Conservation (phyloP, 2,329 filamentous ascomycete genomes). For the Botryotinia narcissicola region DNA sequence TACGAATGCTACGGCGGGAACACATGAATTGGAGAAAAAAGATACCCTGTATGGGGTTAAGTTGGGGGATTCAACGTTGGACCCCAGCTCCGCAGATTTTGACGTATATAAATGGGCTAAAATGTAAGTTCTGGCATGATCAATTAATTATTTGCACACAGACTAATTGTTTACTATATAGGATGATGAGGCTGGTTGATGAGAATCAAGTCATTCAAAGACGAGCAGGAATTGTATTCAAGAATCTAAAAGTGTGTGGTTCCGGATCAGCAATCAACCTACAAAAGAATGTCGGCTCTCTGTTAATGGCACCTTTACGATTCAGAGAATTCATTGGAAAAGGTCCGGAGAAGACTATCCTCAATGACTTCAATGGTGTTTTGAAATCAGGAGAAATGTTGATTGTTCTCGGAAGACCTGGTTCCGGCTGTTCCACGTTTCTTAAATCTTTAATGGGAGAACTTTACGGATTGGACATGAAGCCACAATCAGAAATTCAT, state of each 20-base stretch:
- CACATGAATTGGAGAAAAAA: conserved; percentile 23
- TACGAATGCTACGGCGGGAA: background rate
- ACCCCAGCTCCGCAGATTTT: conserved; percentile 45
- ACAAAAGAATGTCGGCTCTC: conserved; percentile 63
- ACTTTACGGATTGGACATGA: conserved; percentile 55
- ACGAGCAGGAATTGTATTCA: conserved; percentile 60
- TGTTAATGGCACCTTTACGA: conserved; percentile 57
- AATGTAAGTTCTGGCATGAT: conserved; percentile 25
- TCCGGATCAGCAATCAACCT: conserved; percentile 65
- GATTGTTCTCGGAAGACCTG: conserved; percentile 65
- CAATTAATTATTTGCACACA: background rate
- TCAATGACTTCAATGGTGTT: conserved; percentile 62
- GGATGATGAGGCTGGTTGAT: conserved; percentile 45
- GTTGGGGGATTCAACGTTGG: conserved; percentile 48
- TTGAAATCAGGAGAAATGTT: conserved; percentile 64
- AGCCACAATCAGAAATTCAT: conserved; percentile 51
- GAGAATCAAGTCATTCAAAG: conserved; percentile 54
- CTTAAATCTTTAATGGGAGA: conserved; percentile 61
- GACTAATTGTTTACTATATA: conserved; percentile 10
- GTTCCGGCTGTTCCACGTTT: conserved; percentile 62
- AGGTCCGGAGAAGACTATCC: conserved; percentile 55
- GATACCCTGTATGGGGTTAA: conserved; percentile 42
- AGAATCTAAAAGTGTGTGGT: conserved; percentile 64
- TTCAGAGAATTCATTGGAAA: conserved; percentile 54
- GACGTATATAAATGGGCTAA: conserved; percentile 31